phyloP scores from a whole-genome alignment of 2,329 filamentous ascomycete species.

The Gyromitra esculenta region DNA sequence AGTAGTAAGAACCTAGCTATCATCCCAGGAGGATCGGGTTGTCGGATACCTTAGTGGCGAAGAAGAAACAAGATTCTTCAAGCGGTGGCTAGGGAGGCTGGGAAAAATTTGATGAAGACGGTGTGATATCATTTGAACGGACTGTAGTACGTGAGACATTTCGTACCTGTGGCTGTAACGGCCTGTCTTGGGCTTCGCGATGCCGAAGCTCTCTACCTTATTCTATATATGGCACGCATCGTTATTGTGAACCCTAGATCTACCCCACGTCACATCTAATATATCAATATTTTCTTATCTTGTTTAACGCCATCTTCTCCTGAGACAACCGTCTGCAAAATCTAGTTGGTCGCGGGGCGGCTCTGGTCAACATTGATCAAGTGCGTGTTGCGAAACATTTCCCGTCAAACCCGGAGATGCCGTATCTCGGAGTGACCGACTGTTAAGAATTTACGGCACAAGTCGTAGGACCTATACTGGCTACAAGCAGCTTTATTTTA shows the following conservation, averaged over 20 bases:
- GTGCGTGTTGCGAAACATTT: background rate
- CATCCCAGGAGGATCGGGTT: conserved; percentile 35
- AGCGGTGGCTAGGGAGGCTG: conserved; percentile 17
- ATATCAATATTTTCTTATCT: conserved; percentile 4
- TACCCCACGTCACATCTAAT: conserved; percentile 31
- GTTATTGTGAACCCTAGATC: conserved; percentile 12
- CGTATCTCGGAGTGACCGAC: conserved; percentile 24
- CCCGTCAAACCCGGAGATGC: background rate
- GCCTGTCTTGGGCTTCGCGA: conserved; percentile 37
- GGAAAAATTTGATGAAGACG: conserved; percentile 56
- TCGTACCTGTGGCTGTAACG: conserved; percentile 25
- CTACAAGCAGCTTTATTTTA: conserved; percentile 13
- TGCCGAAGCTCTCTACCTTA: conserved; percentile 26
- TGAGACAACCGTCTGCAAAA: background rate
- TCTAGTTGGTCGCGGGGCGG: background rate
- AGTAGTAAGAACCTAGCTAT: conserved; percentile 35
- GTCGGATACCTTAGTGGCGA: conserved; percentile 44
- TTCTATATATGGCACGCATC: conserved; percentile 5
- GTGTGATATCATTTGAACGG: conserved; percentile 47
- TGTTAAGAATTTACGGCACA: conserved; percentile 2
- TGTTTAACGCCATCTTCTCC: conserved; percentile 1
- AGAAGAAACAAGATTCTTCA: conserved; percentile 39
- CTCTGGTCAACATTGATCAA: conserved; percentile 5
- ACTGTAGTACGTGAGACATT: conserved; percentile 13
- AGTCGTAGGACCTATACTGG: background rate